Conservation (phyloP, 140 eudicot species). For the Oenanthe javanica region DNA sequence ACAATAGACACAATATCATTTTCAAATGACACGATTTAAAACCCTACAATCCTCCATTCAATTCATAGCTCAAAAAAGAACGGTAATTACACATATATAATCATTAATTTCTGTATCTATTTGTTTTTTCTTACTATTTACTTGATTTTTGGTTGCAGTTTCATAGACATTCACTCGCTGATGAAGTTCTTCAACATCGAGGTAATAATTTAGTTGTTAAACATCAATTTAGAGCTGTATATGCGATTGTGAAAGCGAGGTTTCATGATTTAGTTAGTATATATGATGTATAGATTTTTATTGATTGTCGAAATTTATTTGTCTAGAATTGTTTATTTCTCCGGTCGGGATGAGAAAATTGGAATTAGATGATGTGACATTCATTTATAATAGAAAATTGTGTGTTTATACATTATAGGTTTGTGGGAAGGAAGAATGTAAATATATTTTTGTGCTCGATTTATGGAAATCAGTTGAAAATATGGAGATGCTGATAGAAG, state of each 20-base stretch:
- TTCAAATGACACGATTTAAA: conserved; percentile 1
- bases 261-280: too few species aligned
- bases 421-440: too few species aligned
- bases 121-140: background rate
- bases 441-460: background rate
- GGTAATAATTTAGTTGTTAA: background rate
- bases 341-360: too few species aligned
- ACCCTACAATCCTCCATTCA: background rate
- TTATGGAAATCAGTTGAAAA: background rate
- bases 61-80: background rate
- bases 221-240: background rate
- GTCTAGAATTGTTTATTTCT: too few species aligned
- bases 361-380: too few species aligned
- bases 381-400: too few species aligned
- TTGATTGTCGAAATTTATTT: background rate
- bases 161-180: background rate
- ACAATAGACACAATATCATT: background rate
- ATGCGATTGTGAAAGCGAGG: background rate
- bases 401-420: too few species aligned
- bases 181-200: background rate
- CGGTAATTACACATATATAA: background rate
- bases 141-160: background rate
- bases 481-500: background rate
- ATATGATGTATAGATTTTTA: background rate
- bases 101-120: background rate